Conservation (phyloP, 179 eudicot genomes). For the Beta macrorhiza region DNA sequence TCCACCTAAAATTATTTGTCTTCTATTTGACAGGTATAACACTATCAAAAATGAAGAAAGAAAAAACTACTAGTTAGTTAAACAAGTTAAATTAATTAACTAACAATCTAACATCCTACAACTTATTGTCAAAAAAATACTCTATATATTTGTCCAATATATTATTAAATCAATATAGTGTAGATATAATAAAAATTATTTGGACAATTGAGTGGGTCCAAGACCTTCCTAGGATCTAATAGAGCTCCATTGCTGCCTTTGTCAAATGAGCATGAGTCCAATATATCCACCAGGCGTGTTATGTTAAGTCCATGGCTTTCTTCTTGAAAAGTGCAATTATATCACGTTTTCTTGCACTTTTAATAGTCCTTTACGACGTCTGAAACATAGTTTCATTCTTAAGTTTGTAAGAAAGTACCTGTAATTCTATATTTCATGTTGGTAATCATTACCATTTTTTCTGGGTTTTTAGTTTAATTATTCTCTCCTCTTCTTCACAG, state of each 20-base stretch:
- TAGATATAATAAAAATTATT: too few species aligned
- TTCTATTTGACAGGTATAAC: too few species aligned
- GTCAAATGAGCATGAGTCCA: neutral
- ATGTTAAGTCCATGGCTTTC: neutral
- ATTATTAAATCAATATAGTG: too few species aligned
- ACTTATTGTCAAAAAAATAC: too few species aligned
- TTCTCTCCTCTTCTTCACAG: neutral
- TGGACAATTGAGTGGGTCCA: neutral
- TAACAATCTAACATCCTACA: too few species aligned
- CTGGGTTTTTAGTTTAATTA: neutral
- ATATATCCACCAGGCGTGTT: neutral
- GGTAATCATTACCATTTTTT: neutral
- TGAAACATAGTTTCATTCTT: neutral
- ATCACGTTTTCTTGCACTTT: neutral
- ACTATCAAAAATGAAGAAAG: too few species aligned
- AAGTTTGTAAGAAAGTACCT: neutral
- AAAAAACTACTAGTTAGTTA: too few species aligned
- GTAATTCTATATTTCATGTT: neutral
- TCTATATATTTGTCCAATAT: too few species aligned
- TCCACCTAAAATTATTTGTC: too few species aligned
- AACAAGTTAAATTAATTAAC: too few species aligned
- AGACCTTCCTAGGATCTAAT: neutral
- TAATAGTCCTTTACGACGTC: neutral
- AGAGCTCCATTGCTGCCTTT: neutral
- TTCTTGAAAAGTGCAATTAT: constrained; percentile 1